Evolutionary conservation across 2,329 filamentous ascomycete genomes (phyloP), one percentile per base, ranked within the genome.

Genomic region (Hawksworthiomyces lignivorus): DNA sequence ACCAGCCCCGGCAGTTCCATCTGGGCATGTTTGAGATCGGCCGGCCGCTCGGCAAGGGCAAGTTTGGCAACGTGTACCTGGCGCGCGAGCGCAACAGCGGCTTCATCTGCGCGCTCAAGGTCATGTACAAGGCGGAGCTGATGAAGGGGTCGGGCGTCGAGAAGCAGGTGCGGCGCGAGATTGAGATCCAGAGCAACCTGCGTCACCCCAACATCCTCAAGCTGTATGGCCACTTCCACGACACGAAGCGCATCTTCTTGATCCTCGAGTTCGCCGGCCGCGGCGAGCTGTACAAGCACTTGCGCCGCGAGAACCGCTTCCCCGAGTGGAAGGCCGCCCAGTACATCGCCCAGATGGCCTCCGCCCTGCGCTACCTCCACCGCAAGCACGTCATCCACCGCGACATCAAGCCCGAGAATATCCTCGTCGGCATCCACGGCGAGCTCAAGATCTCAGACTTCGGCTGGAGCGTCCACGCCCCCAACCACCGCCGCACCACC

Each of bases 401-500:
- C 45, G 89, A 97, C 56, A 97, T 97, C 68, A 97, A 97, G 70
- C 89, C 89, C 3, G 89, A 97, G 65, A 97, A 97, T 57, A 97
- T 97, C 50, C 75, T 97, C 18, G 83, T 97, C 22, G 90, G 90
- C 12, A 88, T 97, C 46, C 90, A 97, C 59, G 92, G 89, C 51
- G 92, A 98, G 70, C 89, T 98, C 68, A 98, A 98, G 65, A 89
- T 98, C 57, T 94, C 87, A 5, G 92, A 98, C 63, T 98, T 97
- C 57, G 90, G 92, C 37, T 98, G 92, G 92, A 94, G 86, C 60
- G 92, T 97, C 4, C 92, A 98, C 63, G 92, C 92, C 5, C 92
- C 92, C 21, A 96, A 94, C 64, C 94, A 90, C 67, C 73, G 92
- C 53, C 76, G 92, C 48, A 84, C 89, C 57, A 98, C 92, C 43